Percentiles rank a stretch among this genome's conserved stretches.
These are phyloP conservation scores for Kalmanozyma brasiliensis DNA, from an alignment of 1,284 basidiomycete genomes.

Conservation along the genomic window DNA sequence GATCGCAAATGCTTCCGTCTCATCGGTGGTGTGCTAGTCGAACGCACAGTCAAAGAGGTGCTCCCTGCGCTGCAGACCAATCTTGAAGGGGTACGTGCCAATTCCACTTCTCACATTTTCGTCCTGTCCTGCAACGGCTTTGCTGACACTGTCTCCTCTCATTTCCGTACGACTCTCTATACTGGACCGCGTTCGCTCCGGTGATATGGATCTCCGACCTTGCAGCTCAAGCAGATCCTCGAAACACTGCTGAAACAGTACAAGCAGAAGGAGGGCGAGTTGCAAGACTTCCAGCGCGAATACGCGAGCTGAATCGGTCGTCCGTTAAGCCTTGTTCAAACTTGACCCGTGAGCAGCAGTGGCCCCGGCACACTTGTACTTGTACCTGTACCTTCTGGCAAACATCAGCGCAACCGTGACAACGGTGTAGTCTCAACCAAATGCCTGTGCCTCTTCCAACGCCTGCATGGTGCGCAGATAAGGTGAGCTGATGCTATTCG, in stretches of 20 bases:
- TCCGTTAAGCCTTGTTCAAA: too few species aligned
- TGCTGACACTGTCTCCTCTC: not conserved
- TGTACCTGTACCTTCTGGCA: too few species aligned
- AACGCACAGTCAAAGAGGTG: constrained; percentile 94
- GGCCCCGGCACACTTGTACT: too few species aligned
- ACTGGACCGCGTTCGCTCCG: too few species aligned
- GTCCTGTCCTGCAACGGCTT: not conserved
- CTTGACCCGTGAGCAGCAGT: not conserved
- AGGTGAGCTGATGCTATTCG: too few species aligned
- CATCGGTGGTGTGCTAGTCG: constrained; percentile 94
- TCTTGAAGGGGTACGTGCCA: constrained; percentile 60
- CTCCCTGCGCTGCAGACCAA: constrained; percentile 75
- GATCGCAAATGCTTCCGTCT: constrained; percentile 94
- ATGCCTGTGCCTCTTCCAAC: too few species aligned
- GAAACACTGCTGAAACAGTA: constrained; percentile 65
- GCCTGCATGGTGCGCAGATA: too few species aligned
- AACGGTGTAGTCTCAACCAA: too few species aligned
- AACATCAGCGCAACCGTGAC: too few species aligned
- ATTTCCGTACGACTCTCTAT: too few species aligned
- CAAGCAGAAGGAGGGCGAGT: constrained; percentile 61
- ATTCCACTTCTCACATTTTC: not conserved
- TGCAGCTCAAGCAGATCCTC: constrained; percentile 62
- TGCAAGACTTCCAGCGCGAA: constrained; percentile 56
- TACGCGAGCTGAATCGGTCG: constrained; percentile 21
- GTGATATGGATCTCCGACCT: too few species aligned